These are phyloP conservation scores for Castanospermum australe DNA, from an alignment of 306 rosid species.

Conservation along the genomic window DNA sequence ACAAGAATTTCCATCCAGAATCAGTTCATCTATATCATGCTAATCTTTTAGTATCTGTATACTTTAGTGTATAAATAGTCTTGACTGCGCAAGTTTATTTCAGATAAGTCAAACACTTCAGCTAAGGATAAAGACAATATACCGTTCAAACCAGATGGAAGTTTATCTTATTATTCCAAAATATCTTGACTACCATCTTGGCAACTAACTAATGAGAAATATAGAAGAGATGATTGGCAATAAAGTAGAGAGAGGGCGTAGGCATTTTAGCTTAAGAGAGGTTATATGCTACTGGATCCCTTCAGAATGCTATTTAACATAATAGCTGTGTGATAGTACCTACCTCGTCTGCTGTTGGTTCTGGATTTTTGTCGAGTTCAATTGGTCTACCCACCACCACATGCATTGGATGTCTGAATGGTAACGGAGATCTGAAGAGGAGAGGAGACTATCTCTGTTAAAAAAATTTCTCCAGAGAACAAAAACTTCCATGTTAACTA, in stretches of 20 bases:
- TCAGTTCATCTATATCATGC: not conserved
- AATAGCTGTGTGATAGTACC: not conserved
- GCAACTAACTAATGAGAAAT: not conserved
- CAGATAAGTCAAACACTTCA: not conserved
- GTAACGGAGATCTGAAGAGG: slow-evolving; percentile 77
- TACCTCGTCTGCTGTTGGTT: slow-evolving; percentile 67
- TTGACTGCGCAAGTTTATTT: not conserved
- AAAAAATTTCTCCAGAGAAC: not conserved
- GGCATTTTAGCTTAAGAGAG: not conserved
- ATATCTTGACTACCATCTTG: not conserved
- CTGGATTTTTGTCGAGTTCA: slow-evolving; percentile 65
- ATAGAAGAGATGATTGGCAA: not conserved
- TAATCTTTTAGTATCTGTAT: not conserved
- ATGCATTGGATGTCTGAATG: slow-evolving; percentile 76
- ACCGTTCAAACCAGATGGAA: not conserved
- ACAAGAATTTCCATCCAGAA: not conserved
- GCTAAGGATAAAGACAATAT: not conserved
- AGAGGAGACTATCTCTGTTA: not conserved
- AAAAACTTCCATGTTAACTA: not conserved
- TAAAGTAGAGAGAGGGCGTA: not conserved
- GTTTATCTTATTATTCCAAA: not conserved
- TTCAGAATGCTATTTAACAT: not conserved
- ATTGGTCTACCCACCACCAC: slow-evolving; percentile 95
- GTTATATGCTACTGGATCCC: not conserved
- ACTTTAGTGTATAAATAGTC: not conserved